Evolutionary conservation across 2,329 filamentous ascomycete genomes (phyloP).

Genomic region (Monosporascus cannonballus): DNA sequence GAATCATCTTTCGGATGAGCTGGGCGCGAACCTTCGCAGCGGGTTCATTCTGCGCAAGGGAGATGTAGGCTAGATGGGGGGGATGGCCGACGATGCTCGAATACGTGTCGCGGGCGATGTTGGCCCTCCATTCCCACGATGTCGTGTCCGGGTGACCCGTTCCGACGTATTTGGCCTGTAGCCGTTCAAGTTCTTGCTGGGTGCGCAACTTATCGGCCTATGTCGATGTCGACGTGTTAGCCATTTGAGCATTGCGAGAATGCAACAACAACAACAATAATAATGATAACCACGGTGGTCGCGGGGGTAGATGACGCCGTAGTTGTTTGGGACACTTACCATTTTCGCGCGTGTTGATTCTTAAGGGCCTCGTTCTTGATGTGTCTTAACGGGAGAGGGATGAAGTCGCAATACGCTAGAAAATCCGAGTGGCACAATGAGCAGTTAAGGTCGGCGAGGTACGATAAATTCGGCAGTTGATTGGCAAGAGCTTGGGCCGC

Average conservation of each 20-base stretch:
- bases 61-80: slow-evolving; percentile 80
- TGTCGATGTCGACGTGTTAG: neutral
- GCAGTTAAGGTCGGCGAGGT: too few relatives aligned
- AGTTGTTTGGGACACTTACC: too few relatives aligned
- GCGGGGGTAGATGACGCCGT: too few relatives aligned
- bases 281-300: neutral
- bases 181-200: slow-evolving; percentile 93
- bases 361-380: too few relatives aligned
- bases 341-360: too few relatives aligned
- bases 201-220: slow-evolving; percentile 96
- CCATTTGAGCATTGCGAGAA: neutral
- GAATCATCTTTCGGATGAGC: slow-evolving; percentile 76
- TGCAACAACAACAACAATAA: neutral
- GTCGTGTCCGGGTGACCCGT: slow-evolving; percentile 96
- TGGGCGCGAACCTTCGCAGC: slow-evolving; percentile 71
- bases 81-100: slow-evolving; percentile 86
- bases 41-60: slow-evolving; percentile 81
- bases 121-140: slow-evolving; percentile 95
- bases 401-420: too few relatives aligned
- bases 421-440: too few relatives aligned
- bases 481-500: too few relatives aligned
- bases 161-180: slow-evolving; percentile 92
- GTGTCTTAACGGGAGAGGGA: too few relatives aligned
- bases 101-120: slow-evolving; percentile 91
- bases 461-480: too few relatives aligned